Conservation (phyloP, 2,329 filamentous ascomycete genomes). For the Pseudopyrenochaeta lycopersici region DNA sequence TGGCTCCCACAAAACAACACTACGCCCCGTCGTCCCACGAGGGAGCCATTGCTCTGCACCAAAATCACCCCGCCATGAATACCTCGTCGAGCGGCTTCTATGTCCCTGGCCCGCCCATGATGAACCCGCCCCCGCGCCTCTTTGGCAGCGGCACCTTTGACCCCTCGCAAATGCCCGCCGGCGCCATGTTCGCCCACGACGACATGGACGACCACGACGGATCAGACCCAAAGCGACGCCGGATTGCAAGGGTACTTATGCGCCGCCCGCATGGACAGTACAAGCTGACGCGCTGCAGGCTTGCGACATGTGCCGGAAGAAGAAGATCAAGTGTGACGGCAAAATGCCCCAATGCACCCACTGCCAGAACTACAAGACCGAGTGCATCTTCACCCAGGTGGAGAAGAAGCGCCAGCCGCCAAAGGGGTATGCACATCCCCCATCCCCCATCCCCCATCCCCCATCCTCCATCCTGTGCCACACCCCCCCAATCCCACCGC, state of each 20-base stretch:
- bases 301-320: slow-evolving; percentile 95
- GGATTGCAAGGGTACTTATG: slow-evolving; percentile 79
- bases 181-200: slow-evolving; percentile 58
- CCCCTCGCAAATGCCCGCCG: slow-evolving; percentile 48
- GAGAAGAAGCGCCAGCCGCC: slow-evolving; percentile 98
- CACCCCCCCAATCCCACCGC: no score
- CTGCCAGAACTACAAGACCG: slow-evolving; percentile 97
- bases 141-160: slow-evolving; percentile 49
- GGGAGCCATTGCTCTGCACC: slow-evolving; percentile 20
- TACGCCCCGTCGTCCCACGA: slow-evolving; percentile 17
- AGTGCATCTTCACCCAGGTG: slow-evolving; percentile 96
- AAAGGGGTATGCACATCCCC: slow-evolving; percentile 79
- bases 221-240: slow-evolving; percentile 81
- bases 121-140: slow-evolving; percentile 51
- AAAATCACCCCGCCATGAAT: slow-evolving; percentile 38
- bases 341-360: slow-evolving; percentile 95
- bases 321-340: slow-evolving; percentile 97
- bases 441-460: no score
- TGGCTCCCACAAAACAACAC: slow-evolving; percentile 36
- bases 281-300: slow-evolving; percentile 64
- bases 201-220: slow-evolving; percentile 63
- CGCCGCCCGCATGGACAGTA: slow-evolving; percentile 1
- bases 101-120: slow-evolving; percentile 42
- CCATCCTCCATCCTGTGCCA: no score
- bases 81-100: slow-evolving; percentile 45